Percentiles rank a stretch among this genome's conserved stretches.
Evolutionary conservation across 139 green algal genomes (phyloP).

Genomic region (Closterium sp.): DNA sequence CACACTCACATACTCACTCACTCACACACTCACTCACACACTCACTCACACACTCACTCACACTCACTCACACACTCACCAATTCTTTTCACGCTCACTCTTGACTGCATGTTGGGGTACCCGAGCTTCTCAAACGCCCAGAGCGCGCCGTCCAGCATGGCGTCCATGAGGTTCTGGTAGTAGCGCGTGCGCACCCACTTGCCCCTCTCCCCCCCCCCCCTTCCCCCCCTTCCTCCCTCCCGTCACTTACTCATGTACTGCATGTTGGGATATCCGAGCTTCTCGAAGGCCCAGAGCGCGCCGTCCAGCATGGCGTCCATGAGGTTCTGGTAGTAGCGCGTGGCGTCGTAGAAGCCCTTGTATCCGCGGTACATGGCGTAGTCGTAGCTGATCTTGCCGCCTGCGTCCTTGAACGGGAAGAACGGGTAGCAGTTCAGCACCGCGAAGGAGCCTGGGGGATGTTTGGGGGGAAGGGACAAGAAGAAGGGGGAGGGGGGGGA

Average conservation of each 20-base stretch:
- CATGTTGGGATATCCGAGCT: constrained; percentile 20
- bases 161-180: constrained; percentile 9
- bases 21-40: too few relatives aligned
- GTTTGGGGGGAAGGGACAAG: neutral
- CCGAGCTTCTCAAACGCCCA: constrained; percentile 1
- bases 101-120: constrained; percentile 12
- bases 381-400: neutral
- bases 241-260: neutral
- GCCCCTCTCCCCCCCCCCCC: too few relatives aligned
- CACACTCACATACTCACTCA: too few relatives aligned
- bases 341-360: constrained; percentile 16
- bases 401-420: constrained; percentile 13
- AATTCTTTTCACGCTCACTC: too few relatives aligned
- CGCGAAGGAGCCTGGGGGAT: neutral
- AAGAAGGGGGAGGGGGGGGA: neutral
- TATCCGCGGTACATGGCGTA: constrained; percentile 5
- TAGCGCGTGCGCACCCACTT: neutral
- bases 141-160: neutral
- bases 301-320: constrained; percentile 22
- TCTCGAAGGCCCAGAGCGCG: constrained; percentile 1
- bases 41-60: too few relatives aligned
- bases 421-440: constrained; percentile 23
- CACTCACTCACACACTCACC: too few relatives aligned
- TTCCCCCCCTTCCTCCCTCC: too few relatives aligned
- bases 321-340: constrained; percentile 23